Conservation (phyloP, 257 asterid genomes). For the Schizonepeta tenuifolia region DNA sequence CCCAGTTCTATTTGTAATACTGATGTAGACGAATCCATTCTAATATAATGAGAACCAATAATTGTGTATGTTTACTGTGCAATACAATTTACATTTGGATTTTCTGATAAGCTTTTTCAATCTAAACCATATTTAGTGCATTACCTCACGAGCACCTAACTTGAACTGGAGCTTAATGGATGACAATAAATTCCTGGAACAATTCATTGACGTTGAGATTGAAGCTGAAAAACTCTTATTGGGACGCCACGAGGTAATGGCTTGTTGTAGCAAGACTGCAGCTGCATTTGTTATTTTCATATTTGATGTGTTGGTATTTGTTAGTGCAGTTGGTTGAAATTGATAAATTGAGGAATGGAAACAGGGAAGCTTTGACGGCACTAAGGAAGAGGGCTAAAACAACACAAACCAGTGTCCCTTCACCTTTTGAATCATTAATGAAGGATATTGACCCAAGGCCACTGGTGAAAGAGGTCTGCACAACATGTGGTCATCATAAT, state of each 20-base stretch:
- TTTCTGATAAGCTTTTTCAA: slow-evolving; percentile 18
- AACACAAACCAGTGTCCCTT: slow-evolving; percentile 65
- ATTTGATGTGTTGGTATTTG: slow-evolving; percentile 19
- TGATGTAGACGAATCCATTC: neutral
- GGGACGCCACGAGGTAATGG: slow-evolving; percentile 81
- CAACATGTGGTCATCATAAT: slow-evolving; percentile 84
- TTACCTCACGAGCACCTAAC: neutral
- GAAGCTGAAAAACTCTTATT: slow-evolving; percentile 77
- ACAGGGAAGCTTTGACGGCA: slow-evolving; percentile 86
- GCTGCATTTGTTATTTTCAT: neutral
- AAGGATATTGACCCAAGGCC: slow-evolving; percentile 71
- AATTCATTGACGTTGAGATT: slow-evolving; percentile 65
- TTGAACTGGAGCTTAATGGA: slow-evolving; percentile 46
- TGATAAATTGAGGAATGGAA: slow-evolving; percentile 79
- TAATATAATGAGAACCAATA: neutral
- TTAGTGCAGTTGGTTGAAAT: slow-evolving; percentile 74
- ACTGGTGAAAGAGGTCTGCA: slow-evolving; percentile 80
- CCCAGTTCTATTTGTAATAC: too few relatives aligned
- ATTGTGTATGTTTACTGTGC: slow-evolving; percentile 19
- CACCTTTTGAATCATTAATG: slow-evolving; percentile 88
- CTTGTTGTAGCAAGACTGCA: slow-evolving; percentile 17
- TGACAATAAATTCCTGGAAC: slow-evolving; percentile 50
- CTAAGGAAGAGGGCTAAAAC: slow-evolving; percentile 81
- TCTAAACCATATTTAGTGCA: slow-evolving; percentile 5
- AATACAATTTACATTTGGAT: neutral